Evolutionary conservation across 2,329 filamentous ascomycete genomes (phyloP).

Genomic region (Colletotrichum eremochloae): DNA sequence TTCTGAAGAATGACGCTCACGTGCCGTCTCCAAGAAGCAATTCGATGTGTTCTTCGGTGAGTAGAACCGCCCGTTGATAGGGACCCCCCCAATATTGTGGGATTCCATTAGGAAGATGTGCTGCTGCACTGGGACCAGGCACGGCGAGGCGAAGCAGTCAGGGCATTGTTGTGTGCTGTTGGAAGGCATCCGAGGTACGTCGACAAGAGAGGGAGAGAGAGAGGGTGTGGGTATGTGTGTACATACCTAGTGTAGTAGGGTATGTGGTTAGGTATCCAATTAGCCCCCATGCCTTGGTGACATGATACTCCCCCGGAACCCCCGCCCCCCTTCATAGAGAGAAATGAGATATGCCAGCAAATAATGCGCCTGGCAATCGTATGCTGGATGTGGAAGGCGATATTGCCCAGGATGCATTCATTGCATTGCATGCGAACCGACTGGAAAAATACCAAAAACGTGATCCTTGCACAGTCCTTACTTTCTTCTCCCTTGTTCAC

Average conservation of each 20-base stretch:
- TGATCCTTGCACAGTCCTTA: not conserved
- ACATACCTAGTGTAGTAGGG: too few species aligned
- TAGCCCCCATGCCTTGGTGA: not conserved
- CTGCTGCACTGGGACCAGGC: not conserved
- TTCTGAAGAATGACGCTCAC: constrained; percentile 6
- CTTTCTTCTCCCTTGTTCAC: not conserved
- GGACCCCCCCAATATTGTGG: not conserved
- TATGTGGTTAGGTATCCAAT: not conserved
- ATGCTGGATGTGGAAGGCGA: constrained; percentile 21
- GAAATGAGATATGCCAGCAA: not conserved
- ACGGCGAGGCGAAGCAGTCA: constrained; percentile 1
- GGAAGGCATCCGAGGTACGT: not conserved
- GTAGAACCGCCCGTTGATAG: not conserved
- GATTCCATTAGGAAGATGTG: not conserved
- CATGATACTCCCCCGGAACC: not conserved
- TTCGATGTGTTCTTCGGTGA: not conserved
- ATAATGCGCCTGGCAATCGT: constrained; percentile 17
- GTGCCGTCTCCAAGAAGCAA: constrained; percentile 26
- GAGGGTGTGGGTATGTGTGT: not conserved
- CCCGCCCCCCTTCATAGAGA: not conserved
- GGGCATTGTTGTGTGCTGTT: not conserved
- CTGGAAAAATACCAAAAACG: not conserved
- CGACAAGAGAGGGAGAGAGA: not conserved
- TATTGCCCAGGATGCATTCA: not conserved
- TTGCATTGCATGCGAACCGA: not conserved